These are phyloP conservation scores for Aphanocladium album DNA, from an alignment of 2,329 filamentous ascomycete genomes.

Conservation along the genomic window DNA sequence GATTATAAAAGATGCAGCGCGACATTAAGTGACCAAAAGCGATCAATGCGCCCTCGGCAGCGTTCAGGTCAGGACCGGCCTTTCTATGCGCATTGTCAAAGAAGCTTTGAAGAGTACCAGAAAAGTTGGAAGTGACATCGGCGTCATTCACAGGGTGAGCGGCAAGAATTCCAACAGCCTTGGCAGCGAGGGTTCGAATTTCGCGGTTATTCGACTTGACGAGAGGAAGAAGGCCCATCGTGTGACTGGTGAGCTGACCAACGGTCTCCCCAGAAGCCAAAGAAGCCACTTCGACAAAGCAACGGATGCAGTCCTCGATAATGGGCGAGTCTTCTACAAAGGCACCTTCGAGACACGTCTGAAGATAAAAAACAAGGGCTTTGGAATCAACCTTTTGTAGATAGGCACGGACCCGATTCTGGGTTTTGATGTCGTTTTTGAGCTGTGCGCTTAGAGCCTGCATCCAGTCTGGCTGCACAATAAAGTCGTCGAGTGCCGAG, in stretches of 20 bases:
- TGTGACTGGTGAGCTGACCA: constrained; percentile 42
- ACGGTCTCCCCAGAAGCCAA: constrained; percentile 47
- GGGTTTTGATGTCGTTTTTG: constrained; percentile 61
- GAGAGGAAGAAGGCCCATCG: constrained; percentile 50
- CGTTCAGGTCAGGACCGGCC: constrained; percentile 39
- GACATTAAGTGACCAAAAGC: constrained; percentile 42
- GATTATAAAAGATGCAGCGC: constrained; percentile 38
- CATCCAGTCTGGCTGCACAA: constrained; percentile 78
- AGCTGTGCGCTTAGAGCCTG: constrained; percentile 69
- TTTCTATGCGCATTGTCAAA: constrained; percentile 38
- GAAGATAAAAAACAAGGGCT: constrained; percentile 41
- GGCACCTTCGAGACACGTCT: constrained; percentile 54
- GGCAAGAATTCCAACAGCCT: constrained; percentile 69
- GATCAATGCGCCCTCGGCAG: constrained; percentile 42
- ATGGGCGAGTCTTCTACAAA: constrained; percentile 37
- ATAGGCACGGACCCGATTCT: constrained; percentile 53
- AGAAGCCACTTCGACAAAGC: constrained; percentile 50
- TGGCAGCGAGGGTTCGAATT: constrained; percentile 61
- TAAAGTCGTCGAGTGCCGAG: constrained; percentile 42
- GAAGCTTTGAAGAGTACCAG: constrained; percentile 36
- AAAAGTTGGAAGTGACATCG: constrained; percentile 22
- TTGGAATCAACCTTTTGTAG: constrained; percentile 37
- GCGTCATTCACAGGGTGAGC: constrained; percentile 53
- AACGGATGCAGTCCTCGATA: constrained; percentile 44
- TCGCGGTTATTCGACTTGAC: constrained; percentile 68